Base-by-base conservation (phyloP, 495 filamentous ascomycete genomes). In the Haplographium delicatum region DNA sequence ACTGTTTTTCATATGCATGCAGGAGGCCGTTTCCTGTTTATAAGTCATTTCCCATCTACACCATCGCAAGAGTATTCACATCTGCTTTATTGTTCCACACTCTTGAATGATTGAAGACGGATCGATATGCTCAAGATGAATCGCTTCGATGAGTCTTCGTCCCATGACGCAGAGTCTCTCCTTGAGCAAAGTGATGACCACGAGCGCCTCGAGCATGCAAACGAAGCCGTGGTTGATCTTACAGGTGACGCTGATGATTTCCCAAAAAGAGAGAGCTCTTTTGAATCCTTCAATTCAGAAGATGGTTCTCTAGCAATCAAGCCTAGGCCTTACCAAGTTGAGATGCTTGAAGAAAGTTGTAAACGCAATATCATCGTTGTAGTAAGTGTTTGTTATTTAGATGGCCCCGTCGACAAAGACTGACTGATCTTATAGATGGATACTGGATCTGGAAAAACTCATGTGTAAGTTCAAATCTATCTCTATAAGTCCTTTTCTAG, bases 291-390 rank as follows among this genome's bases (percentile, higher is more conserved):
- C 5, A 9, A 5, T 3, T 35, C 39, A 9, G 33, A 46, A 8
- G 50, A 58, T 47, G 46, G 31, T 2, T 28, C 28, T 18, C 23
- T 41, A 9, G 26, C 11, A 1, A 44, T 54, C 35, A 61, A 57
- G 35, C 44, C 88, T 2, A 81, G 91, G 18, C 77, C 76, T 4
- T 97, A 96, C 60, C 91, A 97, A 68, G 61, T 80, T 28, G 91
- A 97, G 71, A 96, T 97, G 91, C 74, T 94, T 16, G 81, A 90
- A 53, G 81, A 84, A 57, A 93, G 88, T 61, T 65, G 93, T 59
- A 75, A 76, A 46, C 66, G 75, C 47, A 95, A 95, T 63, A 83
- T 89, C 50, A 91, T 97, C 55, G 85, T 96, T 45, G 82, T 82
- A 11, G 89, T 91, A 72, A 23, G 80, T 68, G 20, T 39, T 18